These are phyloP conservation scores for Nicotiana undulata DNA, from an alignment of 257 asterid genomes.

Conservation along the genomic window DNA sequence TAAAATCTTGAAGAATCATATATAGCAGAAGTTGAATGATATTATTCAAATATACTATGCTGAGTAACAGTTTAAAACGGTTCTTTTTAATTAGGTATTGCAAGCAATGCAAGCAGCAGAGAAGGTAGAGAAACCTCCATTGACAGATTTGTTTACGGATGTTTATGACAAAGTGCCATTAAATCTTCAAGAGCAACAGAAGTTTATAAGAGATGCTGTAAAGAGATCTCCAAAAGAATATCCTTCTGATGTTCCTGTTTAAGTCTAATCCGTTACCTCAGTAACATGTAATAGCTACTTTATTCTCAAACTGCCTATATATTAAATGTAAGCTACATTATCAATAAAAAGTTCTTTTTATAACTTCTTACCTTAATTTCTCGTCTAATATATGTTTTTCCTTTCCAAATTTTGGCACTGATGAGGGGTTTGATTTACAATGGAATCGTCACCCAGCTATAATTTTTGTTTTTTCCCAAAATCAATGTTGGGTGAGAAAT, in stretches of 20 bases:
- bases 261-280: background rate
- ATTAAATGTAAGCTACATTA: too few species aligned
- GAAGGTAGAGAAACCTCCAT: slow-evolving; percentile 43
- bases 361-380: too few species aligned
- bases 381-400: too few species aligned
- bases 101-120: slow-evolving; percentile 73
- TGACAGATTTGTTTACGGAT: slow-evolving; percentile 54
- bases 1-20: background rate
- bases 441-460: too few species aligned
- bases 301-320: too few species aligned
- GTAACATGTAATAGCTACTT: too few species aligned
- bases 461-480: too few species aligned
- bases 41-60: background rate
- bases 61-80: background rate
- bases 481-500: too few species aligned
- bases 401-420: too few species aligned
- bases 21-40: background rate
- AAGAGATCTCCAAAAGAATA: slow-evolving; percentile 54
- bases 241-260: slow-evolving; percentile 71
- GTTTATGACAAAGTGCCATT: slow-evolving; percentile 52
- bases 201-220: slow-evolving; percentile 47
- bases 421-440: too few species aligned
- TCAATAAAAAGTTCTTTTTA: too few species aligned
- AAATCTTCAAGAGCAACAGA: slow-evolving; percentile 71
- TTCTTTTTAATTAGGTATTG: slow-evolving; percentile 36